Percentiles rank a stretch among this genome's conserved stretches.
phyloP scores from a whole-genome alignment of 179 eudicot genomes.

The Beta corolliflora region DNA sequence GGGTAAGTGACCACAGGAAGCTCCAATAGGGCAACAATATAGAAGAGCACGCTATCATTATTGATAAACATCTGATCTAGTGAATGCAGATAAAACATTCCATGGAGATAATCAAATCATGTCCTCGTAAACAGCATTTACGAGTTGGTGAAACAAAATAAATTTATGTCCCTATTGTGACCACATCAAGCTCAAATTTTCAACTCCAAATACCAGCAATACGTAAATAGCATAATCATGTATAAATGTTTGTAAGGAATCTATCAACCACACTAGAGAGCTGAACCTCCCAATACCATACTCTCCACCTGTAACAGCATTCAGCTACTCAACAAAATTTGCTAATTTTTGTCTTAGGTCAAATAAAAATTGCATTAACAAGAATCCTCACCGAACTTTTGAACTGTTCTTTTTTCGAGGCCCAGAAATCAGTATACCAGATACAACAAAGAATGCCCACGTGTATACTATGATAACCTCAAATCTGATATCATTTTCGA shows the following conservation, averaged over 20 bases:
- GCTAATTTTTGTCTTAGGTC: no score
- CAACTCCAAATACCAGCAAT: not conserved
- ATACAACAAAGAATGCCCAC: not conserved
- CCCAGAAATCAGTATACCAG: not conserved
- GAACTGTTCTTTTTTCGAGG: not conserved
- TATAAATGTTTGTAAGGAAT: no score
- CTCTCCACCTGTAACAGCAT: no score
- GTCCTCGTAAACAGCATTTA: not conserved
- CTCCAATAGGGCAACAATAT: not conserved
- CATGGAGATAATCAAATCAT: not conserved
- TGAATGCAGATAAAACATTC: not conserved
- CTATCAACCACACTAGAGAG: no score
- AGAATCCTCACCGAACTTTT: not conserved
- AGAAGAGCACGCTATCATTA: not conserved
- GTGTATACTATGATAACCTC: not conserved
- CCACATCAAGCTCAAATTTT: not conserved
- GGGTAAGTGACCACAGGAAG: not conserved
- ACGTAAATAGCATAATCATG: not conserved
- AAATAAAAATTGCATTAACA: not conserved
- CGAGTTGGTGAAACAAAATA: not conserved
- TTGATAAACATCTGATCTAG: not conserved
- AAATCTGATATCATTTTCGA: not conserved
- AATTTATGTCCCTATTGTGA: not conserved
- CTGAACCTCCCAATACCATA: no score
- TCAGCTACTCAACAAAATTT: not conserved